These are phyloP conservation scores for Rosellinia necatrix DNA, from an alignment of 2,329 filamentous ascomycete species.

Conservation along the genomic window DNA sequence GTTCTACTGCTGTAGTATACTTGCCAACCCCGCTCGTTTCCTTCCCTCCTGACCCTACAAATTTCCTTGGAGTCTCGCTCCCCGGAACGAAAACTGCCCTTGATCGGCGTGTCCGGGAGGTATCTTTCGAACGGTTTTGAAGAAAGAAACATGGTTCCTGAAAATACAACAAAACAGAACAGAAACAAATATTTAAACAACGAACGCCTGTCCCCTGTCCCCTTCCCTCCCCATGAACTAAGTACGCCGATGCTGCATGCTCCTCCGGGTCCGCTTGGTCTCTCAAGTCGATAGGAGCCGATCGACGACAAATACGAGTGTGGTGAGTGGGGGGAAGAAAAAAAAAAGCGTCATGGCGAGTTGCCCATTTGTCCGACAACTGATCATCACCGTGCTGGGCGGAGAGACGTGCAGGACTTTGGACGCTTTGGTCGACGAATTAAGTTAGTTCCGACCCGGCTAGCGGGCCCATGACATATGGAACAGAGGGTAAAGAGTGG, in stretches of 20 bases:
- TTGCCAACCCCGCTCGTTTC: not conserved
- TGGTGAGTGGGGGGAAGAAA: slow-evolving; percentile 4
- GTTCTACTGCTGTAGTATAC: no score
- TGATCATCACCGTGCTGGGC: slow-evolving; percentile 11
- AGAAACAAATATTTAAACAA: slow-evolving; percentile 2
- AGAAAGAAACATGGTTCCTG: slow-evolving; percentile 4
- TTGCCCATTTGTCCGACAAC: not conserved
- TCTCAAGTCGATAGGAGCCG: not conserved
- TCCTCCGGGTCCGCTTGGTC: not conserved
- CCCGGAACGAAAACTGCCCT: not conserved
- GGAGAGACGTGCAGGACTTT: not conserved
- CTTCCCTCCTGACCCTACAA: no score
- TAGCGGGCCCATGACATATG: slow-evolving; percentile 7
- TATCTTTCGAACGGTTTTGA: slow-evolving; percentile 14
- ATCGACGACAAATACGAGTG: not conserved
- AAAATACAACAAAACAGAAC: not conserved
- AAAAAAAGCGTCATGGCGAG: slow-evolving; percentile 11
- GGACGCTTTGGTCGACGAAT: not conserved
- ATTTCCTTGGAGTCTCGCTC: not conserved
- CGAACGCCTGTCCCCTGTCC: slow-evolving; percentile 15
- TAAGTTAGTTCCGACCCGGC: not conserved
- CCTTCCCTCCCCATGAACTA: slow-evolving; percentile 5
- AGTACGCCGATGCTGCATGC: slow-evolving; percentile 22
- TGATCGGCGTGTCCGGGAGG: slow-evolving; percentile 19
- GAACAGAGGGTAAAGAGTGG: slow-evolving; percentile 1